Evolutionary conservation across 2,329 filamentous ascomycete species (phyloP), one percentile per base, ranked within the genome.

Genomic region (Penicillium sp.): DNA sequence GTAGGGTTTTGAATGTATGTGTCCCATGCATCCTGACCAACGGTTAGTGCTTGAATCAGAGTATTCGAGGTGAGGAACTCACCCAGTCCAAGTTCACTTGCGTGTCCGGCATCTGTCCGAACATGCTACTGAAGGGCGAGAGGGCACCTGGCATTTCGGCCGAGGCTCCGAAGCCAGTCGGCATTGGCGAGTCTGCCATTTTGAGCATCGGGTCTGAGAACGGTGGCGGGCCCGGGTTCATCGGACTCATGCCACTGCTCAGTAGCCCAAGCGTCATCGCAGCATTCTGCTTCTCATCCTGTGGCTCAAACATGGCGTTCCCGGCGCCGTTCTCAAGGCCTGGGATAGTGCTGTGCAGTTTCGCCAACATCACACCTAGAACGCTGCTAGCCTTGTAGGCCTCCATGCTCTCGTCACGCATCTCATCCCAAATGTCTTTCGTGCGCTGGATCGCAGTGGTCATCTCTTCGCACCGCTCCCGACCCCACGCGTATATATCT

Each of bases 301-400:
- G 75, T 7, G 66, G 64, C 44, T 71, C 70, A 44, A 72, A 70
- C 13, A 61, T 50, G 44, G 61, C 35, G 6, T 52, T 56, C 3
- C 55, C 53, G 28, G 56, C 37, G 28, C 50, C 59, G 8, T 50
- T 63, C 18, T 68, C 60, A 62, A 64, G 50, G 12, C 55, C 48
- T 33, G 59, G 54, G 25, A 56, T 53, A 6, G 57, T 63, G 46
- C 62, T 56, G 46, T 68, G 84, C 46, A 96, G 78, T 68, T 93
- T 93, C 28, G 83, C 79, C 39, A 97, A 73, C 81, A 97, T 90
- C 44, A 96, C 83, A 20, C 83, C 84, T n/a, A 97, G 75, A 23
- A 92, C 80, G 37, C 82, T 83, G 35, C 83, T 83, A 1, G 89
- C 92, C 72, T 97, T 97, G 73, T 85, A 91, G 0, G 91, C 89